Percentiles rank a stretch among this genome's conserved stretches.
Conservation (phyloP, 108 stramenopile genomes). For the Nannochloropsis salina region DNA sequence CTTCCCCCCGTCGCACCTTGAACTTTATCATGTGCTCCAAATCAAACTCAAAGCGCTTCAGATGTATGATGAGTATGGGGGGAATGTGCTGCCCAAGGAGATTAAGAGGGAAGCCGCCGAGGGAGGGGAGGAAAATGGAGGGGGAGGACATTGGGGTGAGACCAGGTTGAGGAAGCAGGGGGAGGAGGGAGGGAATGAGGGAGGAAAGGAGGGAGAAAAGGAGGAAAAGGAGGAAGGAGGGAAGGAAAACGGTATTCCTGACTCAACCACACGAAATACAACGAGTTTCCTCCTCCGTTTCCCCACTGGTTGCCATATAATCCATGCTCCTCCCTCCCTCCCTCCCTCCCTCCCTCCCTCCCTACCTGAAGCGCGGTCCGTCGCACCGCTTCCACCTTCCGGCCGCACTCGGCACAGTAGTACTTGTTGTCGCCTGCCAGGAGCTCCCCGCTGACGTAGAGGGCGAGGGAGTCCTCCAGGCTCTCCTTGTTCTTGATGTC, state of each 20-base stretch:
- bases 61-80: conserved; percentile 33
- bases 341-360: conserved; percentile 19
- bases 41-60: conserved; percentile 43
- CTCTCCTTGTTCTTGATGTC: conserved; percentile 35
- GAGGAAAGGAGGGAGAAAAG: background rate
- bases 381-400: conserved; percentile 34
- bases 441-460: conserved; percentile 29
- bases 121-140: no score
- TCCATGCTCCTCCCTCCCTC: background rate
- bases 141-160: no score
- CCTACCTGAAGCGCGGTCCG: conserved; percentile 20
- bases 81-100: conserved; percentile 3
- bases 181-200: background rate
- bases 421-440: conserved; percentile 33
- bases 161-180: no score
- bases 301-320: no score
- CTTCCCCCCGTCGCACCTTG: background rate
- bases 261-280: no score
- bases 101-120: no score
- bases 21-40: conserved; percentile 22
- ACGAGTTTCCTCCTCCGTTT: no score
- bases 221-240: background rate
- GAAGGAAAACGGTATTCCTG: no score
- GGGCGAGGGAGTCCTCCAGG: conserved; percentile 30
- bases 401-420: conserved; percentile 15